These are phyloP conservation scores for Hypoxylon lenormandii DNA, from an alignment of 495 filamentous ascomycete species.

Conservation along the genomic window DNA sequence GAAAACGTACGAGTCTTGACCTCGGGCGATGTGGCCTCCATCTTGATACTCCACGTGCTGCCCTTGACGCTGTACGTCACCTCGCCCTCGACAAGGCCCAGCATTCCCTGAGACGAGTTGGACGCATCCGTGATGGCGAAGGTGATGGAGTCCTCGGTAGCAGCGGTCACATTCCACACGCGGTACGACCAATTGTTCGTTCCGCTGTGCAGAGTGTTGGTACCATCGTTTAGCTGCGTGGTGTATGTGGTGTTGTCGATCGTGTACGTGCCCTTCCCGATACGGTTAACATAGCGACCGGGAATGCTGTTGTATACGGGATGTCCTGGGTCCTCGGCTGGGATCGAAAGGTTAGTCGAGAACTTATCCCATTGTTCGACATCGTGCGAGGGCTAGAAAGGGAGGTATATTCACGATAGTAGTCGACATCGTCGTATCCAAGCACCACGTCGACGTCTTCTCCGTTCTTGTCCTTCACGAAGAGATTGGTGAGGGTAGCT, in stretches of 20 bases:
- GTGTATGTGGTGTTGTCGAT: slow-evolving; percentile 64
- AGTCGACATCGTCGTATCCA: slow-evolving; percentile 63
- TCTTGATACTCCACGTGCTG: slow-evolving; percentile 66
- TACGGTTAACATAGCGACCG: slow-evolving; percentile 68
- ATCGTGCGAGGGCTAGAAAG: slow-evolving; percentile 8
- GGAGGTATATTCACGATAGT: slow-evolving; percentile 58
- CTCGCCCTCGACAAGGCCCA: slow-evolving; percentile 76
- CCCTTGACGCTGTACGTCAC: slow-evolving; percentile 74
- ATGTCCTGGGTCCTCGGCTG: slow-evolving; percentile 63
- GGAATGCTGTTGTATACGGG: slow-evolving; percentile 65
- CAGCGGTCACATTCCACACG: slow-evolving; percentile 65
- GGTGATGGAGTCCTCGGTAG: slow-evolving; percentile 75
- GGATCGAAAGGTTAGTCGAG: slow-evolving; percentile 22
- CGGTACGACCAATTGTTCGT: slow-evolving; percentile 71
- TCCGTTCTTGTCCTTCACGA: slow-evolving; percentile 68
- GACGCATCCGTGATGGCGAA: slow-evolving; percentile 76
- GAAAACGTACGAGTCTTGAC: slow-evolving; percentile 60
- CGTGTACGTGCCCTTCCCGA: slow-evolving; percentile 66
- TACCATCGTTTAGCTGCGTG: slow-evolving; percentile 66
- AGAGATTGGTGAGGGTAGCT: slow-evolving; percentile 68
- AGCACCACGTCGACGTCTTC: slow-evolving; percentile 66
- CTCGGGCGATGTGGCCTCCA: slow-evolving; percentile 64
- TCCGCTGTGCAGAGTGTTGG: slow-evolving; percentile 70
- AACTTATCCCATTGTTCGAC: slow-evolving; percentile 28
- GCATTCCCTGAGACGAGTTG: slow-evolving; percentile 76